phyloP scores from a whole-genome alignment of 2,329 filamentous ascomycete genomes.

The Cercospora janseana region DNA sequence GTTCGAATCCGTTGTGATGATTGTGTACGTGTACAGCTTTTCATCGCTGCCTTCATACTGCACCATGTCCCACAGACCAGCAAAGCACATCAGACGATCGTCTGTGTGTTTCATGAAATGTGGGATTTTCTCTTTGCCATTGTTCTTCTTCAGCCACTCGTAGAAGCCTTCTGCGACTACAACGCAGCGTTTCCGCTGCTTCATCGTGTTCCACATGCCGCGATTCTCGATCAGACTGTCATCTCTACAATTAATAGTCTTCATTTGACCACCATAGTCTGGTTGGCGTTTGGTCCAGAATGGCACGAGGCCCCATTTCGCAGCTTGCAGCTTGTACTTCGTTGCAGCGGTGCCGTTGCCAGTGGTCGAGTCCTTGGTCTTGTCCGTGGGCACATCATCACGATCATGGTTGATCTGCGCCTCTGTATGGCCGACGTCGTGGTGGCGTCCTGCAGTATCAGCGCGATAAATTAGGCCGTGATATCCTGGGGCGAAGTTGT shows the following conservation, averaged over 20 bases:
- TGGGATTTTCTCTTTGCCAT: conserved; percentile 75
- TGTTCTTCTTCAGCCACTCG: conserved; percentile 85
- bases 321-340: conserved; percentile 80
- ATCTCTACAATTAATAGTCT: conserved; percentile 92
- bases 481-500: conserved; percentile 90
- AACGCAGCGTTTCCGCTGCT: conserved; percentile 81
- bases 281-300: conserved; percentile 88
- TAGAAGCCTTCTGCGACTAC: conserved; percentile 91
- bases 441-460: conserved; percentile 62
- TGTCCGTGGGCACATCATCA: conserved; percentile 30
- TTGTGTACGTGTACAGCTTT: conserved; percentile 82
- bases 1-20: conserved; percentile 89
- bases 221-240: conserved; percentile 74
- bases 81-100: conserved; percentile 80
- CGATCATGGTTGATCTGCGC: conserved; percentile 29
- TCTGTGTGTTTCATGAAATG: conserved; percentile 82
- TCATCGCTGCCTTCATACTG: conserved; percentile 70
- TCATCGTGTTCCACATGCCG: conserved; percentile 92
- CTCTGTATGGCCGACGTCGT: conserved; percentile 39
- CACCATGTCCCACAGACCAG: conserved; percentile 88
- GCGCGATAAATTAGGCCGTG: conserved; percentile 83
- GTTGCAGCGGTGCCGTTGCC: conserved; percentile 40
- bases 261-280: conserved; percentile 72
- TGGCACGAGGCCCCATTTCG: conserved; percentile 94
- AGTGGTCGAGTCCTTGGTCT: conserved; percentile 23